phyloP scores from a whole-genome alignment of 345 rosid species.

The Turritis glabra region DNA sequence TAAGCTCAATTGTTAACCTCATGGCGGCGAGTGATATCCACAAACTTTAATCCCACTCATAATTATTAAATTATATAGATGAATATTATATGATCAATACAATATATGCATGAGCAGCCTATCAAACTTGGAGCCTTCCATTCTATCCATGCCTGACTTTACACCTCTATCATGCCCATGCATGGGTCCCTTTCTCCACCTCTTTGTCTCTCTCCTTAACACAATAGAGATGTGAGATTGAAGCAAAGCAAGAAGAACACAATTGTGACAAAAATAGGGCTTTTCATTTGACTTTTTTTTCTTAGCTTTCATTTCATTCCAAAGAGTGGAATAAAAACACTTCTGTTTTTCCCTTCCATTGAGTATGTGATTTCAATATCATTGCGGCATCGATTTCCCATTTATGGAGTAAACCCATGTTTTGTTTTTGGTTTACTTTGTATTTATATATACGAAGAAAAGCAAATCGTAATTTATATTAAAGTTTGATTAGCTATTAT shows the following conservation, averaged over 20 bases:
- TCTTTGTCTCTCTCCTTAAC: neutral
- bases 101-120: conserved; percentile 40
- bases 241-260: conserved; percentile 38
- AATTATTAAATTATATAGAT: conserved; percentile 14
- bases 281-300: conserved; percentile 33
- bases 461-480: conserved; percentile 1
- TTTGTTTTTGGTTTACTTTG: conserved; percentile 26
- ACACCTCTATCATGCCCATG: conserved; percentile 44
- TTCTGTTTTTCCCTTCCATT: conserved; percentile 26
- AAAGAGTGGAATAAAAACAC: conserved; percentile 26
- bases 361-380: conserved; percentile 36
- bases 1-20: conserved; percentile 15
- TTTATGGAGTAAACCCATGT: conserved; percentile 34
- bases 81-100: conserved; percentile 25
- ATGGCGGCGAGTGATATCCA: conserved; percentile 36
- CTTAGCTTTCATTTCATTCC: conserved; percentile 24
- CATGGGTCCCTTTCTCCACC: conserved; percentile 45
- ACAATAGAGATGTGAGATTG: conserved; percentile 37
- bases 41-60: conserved; percentile 41
- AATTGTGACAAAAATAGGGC: conserved; percentile 28
- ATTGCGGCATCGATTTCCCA: conserved; percentile 35
- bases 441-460: neutral
- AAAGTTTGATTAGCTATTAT: conserved; percentile 10
- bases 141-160: conserved; percentile 42
- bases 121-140: conserved; percentile 39